Evolutionary conservation across 2,329 filamentous ascomycete species (phyloP).

Genomic region (Cordyceps militaris): DNA sequence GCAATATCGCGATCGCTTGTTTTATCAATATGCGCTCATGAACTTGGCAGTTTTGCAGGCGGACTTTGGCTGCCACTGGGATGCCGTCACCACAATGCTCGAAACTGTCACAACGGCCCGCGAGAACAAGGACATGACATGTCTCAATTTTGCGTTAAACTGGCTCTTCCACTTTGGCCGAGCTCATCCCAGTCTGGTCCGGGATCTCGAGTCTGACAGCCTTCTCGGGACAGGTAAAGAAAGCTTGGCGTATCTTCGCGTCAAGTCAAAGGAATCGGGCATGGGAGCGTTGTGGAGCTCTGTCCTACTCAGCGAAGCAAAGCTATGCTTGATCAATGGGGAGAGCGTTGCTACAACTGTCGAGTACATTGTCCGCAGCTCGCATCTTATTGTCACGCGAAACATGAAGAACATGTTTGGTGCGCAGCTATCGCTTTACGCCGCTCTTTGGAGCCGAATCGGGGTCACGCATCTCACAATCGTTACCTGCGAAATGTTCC

Average conservation of each 20-base stretch:
- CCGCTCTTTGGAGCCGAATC: constrained; percentile 68
- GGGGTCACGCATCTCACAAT: constrained; percentile 52
- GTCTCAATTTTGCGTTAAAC: constrained; percentile 89
- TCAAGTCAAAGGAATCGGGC: constrained; percentile 76
- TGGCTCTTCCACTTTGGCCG: constrained; percentile 96
- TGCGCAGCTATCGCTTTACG: constrained; percentile 63
- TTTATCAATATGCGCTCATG: constrained; percentile 91
- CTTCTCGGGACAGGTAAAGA: constrained; percentile 75
- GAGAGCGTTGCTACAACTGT: constrained; percentile 57
- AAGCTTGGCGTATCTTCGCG: constrained; percentile 73
- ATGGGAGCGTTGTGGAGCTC: constrained; percentile 83
- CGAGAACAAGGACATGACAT: constrained; percentile 86
- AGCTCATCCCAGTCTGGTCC: constrained; percentile 69
- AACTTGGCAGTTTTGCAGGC: constrained; percentile 91
- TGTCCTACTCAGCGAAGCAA: constrained; percentile 78
- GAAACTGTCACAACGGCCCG: constrained; percentile 92
- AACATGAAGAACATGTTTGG: constrained; percentile 68
- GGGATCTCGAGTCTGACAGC: constrained; percentile 60
- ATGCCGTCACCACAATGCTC: constrained; percentile 89
- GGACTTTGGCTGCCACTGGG: constrained; percentile 85
- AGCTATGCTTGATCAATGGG: constrained; percentile 66
- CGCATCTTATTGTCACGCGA: constrained; percentile 72
- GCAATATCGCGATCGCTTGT: constrained; percentile 72
- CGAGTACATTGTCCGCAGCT: constrained; percentile 75
- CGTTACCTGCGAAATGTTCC: constrained; percentile 64